phyloP scores from a whole-genome alignment of 139 green algal genomes.

The Dunaliella sp. region DNA sequence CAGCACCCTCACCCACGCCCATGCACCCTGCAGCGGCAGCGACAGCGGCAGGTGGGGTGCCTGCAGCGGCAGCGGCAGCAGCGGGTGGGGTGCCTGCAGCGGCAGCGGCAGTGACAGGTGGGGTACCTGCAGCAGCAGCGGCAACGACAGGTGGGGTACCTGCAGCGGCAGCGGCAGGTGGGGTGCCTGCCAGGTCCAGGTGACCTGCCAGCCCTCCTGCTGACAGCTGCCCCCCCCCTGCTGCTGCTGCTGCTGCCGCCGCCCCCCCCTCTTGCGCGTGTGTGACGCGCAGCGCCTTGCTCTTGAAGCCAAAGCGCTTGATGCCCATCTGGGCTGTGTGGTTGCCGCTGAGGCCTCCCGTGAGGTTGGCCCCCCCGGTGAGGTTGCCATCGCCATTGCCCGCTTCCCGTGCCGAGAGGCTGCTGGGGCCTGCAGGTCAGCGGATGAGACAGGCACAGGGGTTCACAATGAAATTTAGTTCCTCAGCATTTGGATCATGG shows the following conservation, averaged over 20 bases:
- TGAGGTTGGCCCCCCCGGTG: background rate
- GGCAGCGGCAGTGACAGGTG: background rate
- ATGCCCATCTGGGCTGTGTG: slow-evolving; percentile 14
- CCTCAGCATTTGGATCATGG: too few relatives aligned
- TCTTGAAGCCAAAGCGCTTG: slow-evolving; percentile 43
- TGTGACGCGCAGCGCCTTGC: slow-evolving; percentile 34
- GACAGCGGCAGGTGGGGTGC: background rate
- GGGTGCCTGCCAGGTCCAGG: too few relatives aligned
- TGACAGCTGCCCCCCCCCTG: slow-evolving; percentile 11
- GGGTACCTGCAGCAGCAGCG: background rate
- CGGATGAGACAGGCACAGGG: too few relatives aligned
- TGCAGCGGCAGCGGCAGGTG: background rate
- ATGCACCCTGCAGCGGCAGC: background rate
- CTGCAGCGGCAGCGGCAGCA: background rate
- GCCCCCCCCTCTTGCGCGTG: background rate
- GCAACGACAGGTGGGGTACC: background rate
- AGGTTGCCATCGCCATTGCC: too few relatives aligned
- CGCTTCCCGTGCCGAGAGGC: too few relatives aligned
- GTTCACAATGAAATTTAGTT: too few relatives aligned
- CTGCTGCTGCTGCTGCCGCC: slow-evolving; percentile 4
- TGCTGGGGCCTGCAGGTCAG: too few relatives aligned
- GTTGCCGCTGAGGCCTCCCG: background rate
- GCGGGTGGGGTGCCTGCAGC: background rate
- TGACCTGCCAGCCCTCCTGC: too few relatives aligned
- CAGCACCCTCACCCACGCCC: background rate